Base-by-base conservation (phyloP, 2,329 filamentous ascomycete genomes). In the Pseudocercospora eumusae region DNA sequence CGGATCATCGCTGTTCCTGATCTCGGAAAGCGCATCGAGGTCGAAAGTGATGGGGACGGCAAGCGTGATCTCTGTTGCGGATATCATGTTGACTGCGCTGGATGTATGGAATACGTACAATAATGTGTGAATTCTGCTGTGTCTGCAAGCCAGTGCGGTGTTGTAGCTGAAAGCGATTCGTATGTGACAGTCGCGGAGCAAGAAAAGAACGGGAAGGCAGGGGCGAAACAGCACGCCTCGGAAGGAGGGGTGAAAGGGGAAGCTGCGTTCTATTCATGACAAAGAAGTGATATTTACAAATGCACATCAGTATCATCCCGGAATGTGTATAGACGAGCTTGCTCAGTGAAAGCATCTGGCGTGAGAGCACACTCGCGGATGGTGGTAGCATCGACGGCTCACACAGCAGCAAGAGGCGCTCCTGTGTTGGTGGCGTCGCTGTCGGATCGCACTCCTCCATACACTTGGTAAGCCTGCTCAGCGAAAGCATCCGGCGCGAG, bases 271-370 rank as follows among this genome's bases (percentile, higher is more conserved):
- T 40, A 40, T 40, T 40, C 36, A 40, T 40, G 15, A n/a, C 36
- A n/a, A 40, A n/a, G 36, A 18, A 40, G 36, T 40, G 36, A 40
- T 40, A 40, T 5, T 40, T 40, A 40, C 36, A 40, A n/a, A 3
- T 40, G 13, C 36, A 15, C 9, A 40, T n/a, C 36, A 40, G 18
- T 15, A 40, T 18, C 36, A n/a, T 18, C 4, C 36, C 36, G 36
- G 8, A 18, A 40, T 15, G 36, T 5, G 7, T n/a, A 8, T 40
- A 4, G 33, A 18, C 20, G 53, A 42, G n/a, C 20, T 20, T 40
- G 53, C 53, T 56, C 53, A 56, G 53, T 33, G 53, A 56, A 42
- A 44, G 53, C 31, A 44, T 25, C 20, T 44, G 53, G 53, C 53
- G 53, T 44, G 53, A 31, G 28, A 56, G 31, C 53, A 56, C 20